Conservation (phyloP, 140 eudicot species). For the Stevia rebaudiana region DNA sequence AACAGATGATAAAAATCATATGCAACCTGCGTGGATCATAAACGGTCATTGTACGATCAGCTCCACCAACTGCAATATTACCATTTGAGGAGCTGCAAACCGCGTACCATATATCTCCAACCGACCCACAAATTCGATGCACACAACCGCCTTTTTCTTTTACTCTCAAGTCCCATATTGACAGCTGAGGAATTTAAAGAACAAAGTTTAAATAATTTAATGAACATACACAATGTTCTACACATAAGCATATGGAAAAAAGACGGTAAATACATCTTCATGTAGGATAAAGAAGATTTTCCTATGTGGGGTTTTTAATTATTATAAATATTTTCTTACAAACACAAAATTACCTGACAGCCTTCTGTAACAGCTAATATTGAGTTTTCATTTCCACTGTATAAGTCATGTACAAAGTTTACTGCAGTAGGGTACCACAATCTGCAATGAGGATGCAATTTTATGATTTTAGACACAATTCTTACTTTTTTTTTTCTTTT, state of each 20-base stretch:
- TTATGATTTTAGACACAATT: neutral
- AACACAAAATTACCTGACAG: slow-evolving; percentile 51
- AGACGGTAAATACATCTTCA: neutral
- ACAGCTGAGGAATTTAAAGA: slow-evolving; percentile 34
- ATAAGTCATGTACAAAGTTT: slow-evolving; percentile 35
- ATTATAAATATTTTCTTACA: too few relatives aligned
- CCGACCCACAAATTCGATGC: slow-evolving; percentile 62
- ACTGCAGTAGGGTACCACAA: slow-evolving; percentile 80
- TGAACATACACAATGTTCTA: neutral
- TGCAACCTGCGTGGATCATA: slow-evolving; percentile 84
- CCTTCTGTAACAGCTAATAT: slow-evolving; percentile 80
- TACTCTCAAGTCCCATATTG: slow-evolving; percentile 74
- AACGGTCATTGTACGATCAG: slow-evolving; percentile 75
- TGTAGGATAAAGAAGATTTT: neutral
- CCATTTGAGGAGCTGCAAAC: slow-evolving; percentile 60
- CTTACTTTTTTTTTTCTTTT: neutral
- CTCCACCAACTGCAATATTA: slow-evolving; percentile 82
- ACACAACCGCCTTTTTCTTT: slow-evolving; percentile 87
- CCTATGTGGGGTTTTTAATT: too few relatives aligned
- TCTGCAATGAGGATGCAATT: slow-evolving; percentile 38
- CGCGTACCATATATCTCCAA: slow-evolving; percentile 68
- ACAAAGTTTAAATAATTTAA: neutral
- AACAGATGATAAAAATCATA: neutral
- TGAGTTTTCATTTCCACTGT: slow-evolving; percentile 50
- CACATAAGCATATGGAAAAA: neutral